Base-by-base conservation (phyloP, 371 early-diverging fungal species). In the Entomophthora muscae region DNA sequence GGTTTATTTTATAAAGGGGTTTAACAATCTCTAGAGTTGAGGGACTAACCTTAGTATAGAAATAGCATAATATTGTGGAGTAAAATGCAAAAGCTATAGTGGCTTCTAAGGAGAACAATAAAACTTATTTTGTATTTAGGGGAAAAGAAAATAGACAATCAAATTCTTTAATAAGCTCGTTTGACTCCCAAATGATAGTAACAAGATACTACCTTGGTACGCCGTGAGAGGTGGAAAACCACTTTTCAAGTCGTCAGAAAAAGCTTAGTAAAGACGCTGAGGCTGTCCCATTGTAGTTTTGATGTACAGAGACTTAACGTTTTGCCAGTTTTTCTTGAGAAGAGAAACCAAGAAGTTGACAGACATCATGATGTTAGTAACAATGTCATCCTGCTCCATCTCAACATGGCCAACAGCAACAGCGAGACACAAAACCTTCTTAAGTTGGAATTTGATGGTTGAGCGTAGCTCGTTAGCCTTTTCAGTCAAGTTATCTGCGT, bases 251-350 rank as follows among this genome's bases (percentile, higher is more conserved):
- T 28, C 28, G 58, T 58, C 58, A 26, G 26, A 28, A n/a, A 30
- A 58, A 58, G 58, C 33, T 61, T 85, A 86, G 86, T 83, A 86
- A 65, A 88, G 78, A 66, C 86, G 89, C 71, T 83, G 78, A 69
- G 91, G 93, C 79, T 88, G 88, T 80, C 95, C 95, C 93, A 98
- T 98, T 73, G 93, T 83, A 69, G 88, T 85, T 91, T 98, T 99
- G 82, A 99, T 83, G 90, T 84, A 92, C 73, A 98, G 84, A 70
- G 95, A 92, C 83, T 89, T 89, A 80, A 98, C 90, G 91, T 96
- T 99, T 82, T 98, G 95, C 93, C 95, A 93, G 84, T 95, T 87
- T 86, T 98, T 99, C 91, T 99, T 98, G 68, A 97, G 82, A 67
- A 97, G 81, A 55, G 96, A 95, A 65, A 96, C 90, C 72, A 99